Percentiles rank a stretch among this genome's conserved stretches.
Conservation (phyloP, 306 rosid genomes). For the Alnus rubra region DNA sequence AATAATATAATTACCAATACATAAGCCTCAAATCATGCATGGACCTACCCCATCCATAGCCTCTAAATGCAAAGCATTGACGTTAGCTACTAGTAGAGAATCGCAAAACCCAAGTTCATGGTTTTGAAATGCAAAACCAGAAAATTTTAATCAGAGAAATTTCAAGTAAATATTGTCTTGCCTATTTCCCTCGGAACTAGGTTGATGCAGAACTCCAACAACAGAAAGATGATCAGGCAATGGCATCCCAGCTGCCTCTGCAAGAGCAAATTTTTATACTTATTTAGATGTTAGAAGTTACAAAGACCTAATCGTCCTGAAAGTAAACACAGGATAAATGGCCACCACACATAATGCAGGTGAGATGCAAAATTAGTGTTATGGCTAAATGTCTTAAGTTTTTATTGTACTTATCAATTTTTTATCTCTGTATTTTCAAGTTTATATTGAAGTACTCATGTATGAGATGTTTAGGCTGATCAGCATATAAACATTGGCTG, state of each 20-base stretch:
- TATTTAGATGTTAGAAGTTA: constrained; percentile 16
- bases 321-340: neutral
- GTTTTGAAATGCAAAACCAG: constrained; percentile 23
- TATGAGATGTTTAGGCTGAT: neutral
- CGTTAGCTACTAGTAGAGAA: constrained; percentile 23
- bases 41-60: neutral
- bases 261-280: constrained; percentile 30
- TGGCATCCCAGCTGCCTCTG: constrained; percentile 74
- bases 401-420: neutral
- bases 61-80: constrained; percentile 7
- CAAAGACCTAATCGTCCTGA: constrained; percentile 15
- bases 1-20: neutral
- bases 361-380: neutral
- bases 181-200: constrained; percentile 78
- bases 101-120: constrained; percentile 26
- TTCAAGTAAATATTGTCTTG: constrained; percentile 40
- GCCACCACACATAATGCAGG: neutral
- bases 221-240: constrained; percentile 72
- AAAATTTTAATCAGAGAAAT: constrained; percentile 33
- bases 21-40: neutral
- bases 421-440: neutral
- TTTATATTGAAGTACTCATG: neutral
- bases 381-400: neutral
- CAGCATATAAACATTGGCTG: neutral
- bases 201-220: constrained; percentile 78